These are phyloP conservation scores for Ustilago trichophora DNA, from an alignment of 1,284 basidiomycete species.

Conservation along the genomic window DNA sequence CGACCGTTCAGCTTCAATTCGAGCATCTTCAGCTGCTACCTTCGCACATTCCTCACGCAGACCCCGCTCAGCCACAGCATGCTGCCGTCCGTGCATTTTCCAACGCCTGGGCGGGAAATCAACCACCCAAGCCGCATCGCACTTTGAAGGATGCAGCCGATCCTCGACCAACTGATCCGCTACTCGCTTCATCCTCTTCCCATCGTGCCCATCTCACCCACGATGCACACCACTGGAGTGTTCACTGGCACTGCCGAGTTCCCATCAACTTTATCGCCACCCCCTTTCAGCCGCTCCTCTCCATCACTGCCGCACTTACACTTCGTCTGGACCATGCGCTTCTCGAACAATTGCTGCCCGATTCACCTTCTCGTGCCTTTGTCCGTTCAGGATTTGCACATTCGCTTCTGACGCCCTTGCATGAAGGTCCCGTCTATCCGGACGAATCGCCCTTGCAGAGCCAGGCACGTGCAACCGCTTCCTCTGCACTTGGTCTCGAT, in stretches of 20 bases:
- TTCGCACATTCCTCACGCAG: conserved; percentile 11
- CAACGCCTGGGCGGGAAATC: conserved; percentile 38
- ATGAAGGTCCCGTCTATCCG: conserved; percentile 49
- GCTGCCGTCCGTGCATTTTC: conserved; percentile 34
- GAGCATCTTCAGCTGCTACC: conserved; percentile 30
- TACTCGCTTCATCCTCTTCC: conserved; percentile 2
- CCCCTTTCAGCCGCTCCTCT: conserved; percentile 32
- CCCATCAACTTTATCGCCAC: conserved; percentile 43
- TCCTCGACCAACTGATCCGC: neutral
- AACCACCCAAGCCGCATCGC: conserved; percentile 26
- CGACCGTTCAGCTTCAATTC: conserved; percentile 19
- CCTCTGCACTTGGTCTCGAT: conserved; percentile 36
- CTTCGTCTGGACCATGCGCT: conserved; percentile 22
- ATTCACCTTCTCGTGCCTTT: neutral
- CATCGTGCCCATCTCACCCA: conserved; percentile 17
- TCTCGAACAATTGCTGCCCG: conserved; percentile 18
- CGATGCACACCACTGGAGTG: conserved; percentile 27
- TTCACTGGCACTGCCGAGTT: conserved; percentile 32
- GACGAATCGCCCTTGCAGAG: conserved; percentile 42
- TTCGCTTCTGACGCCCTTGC: conserved; percentile 38
- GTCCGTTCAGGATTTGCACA: conserved; percentile 34
- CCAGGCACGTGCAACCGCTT: conserved; percentile 22
- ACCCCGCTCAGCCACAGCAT: conserved; percentile 14
- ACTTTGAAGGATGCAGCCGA: conserved; percentile 17
- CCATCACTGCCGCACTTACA: conserved; percentile 35